These are phyloP conservation scores for Fusarium armeniacum DNA, from an alignment of 2,329 filamentous ascomycete genomes.

Conservation along the genomic window DNA sequence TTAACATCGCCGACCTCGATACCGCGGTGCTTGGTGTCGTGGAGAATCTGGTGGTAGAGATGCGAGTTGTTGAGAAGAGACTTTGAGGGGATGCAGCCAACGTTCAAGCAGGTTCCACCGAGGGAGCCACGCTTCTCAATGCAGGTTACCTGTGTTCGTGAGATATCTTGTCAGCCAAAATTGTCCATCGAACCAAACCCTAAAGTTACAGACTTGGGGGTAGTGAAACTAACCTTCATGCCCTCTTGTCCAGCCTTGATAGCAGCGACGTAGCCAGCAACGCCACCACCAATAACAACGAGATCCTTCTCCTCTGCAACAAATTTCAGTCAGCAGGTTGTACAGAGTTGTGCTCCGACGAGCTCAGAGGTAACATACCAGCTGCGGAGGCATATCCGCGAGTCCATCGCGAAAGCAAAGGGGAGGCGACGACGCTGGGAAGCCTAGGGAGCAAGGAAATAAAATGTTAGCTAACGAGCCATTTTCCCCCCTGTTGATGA, in stretches of 20 bases:
- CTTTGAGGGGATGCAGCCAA: constrained; percentile 99
- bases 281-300: constrained; percentile 97
- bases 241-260: constrained; percentile 99
- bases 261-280: constrained; percentile 97
- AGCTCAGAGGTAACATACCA: constrained; percentile 59
- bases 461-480: constrained; percentile 44
- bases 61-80: constrained; percentile 99
- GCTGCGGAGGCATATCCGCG: constrained; percentile 71
- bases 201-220: constrained; percentile 4
- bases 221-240: constrained; percentile 76
- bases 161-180: constrained; percentile 34
- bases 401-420: constrained; percentile 65
- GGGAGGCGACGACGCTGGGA: constrained; percentile 63
- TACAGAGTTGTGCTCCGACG: constrained; percentile 28
- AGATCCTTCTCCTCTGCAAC: constrained; percentile 90
- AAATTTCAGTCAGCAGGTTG: constrained; percentile 40
- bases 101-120: constrained; percentile 97
- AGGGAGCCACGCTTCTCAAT: constrained; percentile 98
- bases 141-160: constrained; percentile 79
- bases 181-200: constrained; percentile 14
- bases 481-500: constrained; percentile 32
- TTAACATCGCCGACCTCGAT: constrained; percentile 98
- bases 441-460: constrained; percentile 56
- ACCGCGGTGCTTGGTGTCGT: constrained; percentile 96
- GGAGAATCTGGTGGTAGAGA: constrained; percentile 95